Evolutionary conservation across 2,329 filamentous ascomycete genomes (phyloP), one percentile per base, ranked within the genome.

Genomic region (Raffaelea deltoideospora): DNA sequence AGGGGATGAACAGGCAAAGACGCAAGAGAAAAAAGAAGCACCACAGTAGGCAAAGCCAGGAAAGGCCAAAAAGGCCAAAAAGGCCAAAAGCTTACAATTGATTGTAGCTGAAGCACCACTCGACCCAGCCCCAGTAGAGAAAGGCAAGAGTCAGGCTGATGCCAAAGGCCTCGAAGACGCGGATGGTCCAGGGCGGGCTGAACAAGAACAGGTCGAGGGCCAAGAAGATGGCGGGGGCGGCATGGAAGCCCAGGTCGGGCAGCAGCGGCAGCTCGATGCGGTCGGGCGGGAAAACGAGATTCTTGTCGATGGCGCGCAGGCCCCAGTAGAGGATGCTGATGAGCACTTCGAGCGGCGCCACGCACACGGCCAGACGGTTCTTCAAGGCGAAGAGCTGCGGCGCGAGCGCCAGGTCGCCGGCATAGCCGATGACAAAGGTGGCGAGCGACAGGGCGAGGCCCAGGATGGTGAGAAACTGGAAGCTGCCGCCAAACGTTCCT

Each of bases 251-350:
- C 10, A 53, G 48, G 51, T 84, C 79, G 14, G 68, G 64, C 19
- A 63, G 44, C 21, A 72, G 55, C 8, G 65, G 63, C 31, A 81
- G 56, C 24, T 67, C 57, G 22, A 77, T 61, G 1, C 76, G 60
- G 6, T 69, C 68, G 1, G 69, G 64, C 13, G 67, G 67, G 30
- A 69, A 58, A 10, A 76, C 49, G 8, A 76, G 57, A 13, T 47
- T 50, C 40, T 61, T 64, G 48, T 76, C 67, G 39, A 74, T 65
- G 40, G 70, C 56, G 33, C 65, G 65, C 17, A 86, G 63, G 10
- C 73, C 69, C 79, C 80, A 85, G 57, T 86, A 86, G 2, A 87
- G 58, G 22, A 81, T 57, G 45, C 67, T 76, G 50, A 87, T 79
- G 37, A 85, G 59, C 19, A 78, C 69, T 53, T 82, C 79, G 40